These are phyloP conservation scores for Cladosporium sp. DNA, from an alignment of 2,329 filamentous ascomycete species.

Conservation along the genomic window DNA sequence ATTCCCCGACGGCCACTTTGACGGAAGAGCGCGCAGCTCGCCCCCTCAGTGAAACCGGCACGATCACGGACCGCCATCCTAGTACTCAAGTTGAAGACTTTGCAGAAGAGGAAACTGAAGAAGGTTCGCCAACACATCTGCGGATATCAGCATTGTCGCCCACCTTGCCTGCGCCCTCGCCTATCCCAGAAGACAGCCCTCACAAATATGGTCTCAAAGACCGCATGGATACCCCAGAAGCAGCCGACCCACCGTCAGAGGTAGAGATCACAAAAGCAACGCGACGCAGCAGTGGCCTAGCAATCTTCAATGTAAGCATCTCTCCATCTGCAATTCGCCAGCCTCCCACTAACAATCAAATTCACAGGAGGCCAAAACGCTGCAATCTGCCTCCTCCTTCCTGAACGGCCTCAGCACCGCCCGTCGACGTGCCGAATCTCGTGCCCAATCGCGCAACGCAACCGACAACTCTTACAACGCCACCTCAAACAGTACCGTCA, in stretches of 20 bases:
- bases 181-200: conserved; percentile 31
- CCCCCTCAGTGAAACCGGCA: conserved; percentile 25
- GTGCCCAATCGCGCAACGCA: conserved; percentile 16
- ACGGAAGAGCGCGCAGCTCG: conserved; percentile 19
- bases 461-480: conserved; percentile 13
- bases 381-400: conserved; percentile 31
- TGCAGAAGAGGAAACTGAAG: conserved; percentile 6
- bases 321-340: too few relatives aligned
- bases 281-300: conserved; percentile 29
- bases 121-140: conserved; percentile 1
- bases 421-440: conserved; percentile 28
- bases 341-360: too few relatives aligned
- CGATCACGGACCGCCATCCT: conserved; percentile 17
- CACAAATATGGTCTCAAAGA: conserved; percentile 33
- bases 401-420: conserved; percentile 31
- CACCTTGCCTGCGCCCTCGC: conserved; percentile 28
- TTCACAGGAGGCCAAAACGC: conserved; percentile 29
- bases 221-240: conserved; percentile 29
- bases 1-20: conserved; percentile 22
- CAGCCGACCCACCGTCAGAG: conserved; percentile 17
- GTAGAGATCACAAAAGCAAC: conserved; percentile 23
- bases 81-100: conserved; percentile 12
- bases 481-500: conserved; percentile 8
- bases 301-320: conserved; percentile 30
- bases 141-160: conserved; percentile 24